Evolutionary conservation across 805 yeast species (phyloP), one percentile per base, ranked within the genome.

Genomic region (Torulaspora gathmanii): DNA sequence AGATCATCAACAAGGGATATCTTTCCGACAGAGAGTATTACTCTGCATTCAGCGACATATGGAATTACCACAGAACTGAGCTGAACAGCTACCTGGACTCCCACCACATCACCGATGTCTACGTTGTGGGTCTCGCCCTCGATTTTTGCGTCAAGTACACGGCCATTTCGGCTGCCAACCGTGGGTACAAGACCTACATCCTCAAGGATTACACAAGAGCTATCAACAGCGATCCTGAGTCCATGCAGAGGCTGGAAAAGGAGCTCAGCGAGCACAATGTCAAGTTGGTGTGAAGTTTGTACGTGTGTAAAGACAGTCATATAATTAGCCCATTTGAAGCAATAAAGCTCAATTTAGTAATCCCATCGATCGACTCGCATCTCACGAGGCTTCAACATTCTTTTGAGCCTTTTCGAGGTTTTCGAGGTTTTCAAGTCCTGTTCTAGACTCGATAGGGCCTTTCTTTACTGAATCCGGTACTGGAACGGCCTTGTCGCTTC

Each of bases 81-180:
- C 68, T 89, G 50, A 71, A 73, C 42, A 62, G 59, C 1, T 65
- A 73, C 33, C 70, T 90, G 50, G 62, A 58, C 20, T 56, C 68
- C 1, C 60, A 74, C 31, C 66, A 63, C 0, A 78, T 87, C 34
- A 72, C 75, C 2, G 75, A 80, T 33, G 88, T 89, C 1, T 79
- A 72, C 36, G 74, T 86, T 17, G 91, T 82, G 1, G 98, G 97
- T 0, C 56, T 90, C 16, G 96, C 97, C 0, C 79, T 80, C 51
- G 98, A 90, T 60, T 88, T 70, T 63, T 90, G 98, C 63, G 97
- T 91, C 3, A 67, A 80, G 54, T 74, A 80, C 58, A 82, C 95
- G 0, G 88, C 95, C 0, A 61, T 79, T 19, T 95, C 90, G 45
- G 73, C 89, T 16, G 76, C 74, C 0, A 64, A 61, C 9, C 47